Conservation (phyloP, 1,139 yeast species). For the Nadsonia commutata region DNA sequence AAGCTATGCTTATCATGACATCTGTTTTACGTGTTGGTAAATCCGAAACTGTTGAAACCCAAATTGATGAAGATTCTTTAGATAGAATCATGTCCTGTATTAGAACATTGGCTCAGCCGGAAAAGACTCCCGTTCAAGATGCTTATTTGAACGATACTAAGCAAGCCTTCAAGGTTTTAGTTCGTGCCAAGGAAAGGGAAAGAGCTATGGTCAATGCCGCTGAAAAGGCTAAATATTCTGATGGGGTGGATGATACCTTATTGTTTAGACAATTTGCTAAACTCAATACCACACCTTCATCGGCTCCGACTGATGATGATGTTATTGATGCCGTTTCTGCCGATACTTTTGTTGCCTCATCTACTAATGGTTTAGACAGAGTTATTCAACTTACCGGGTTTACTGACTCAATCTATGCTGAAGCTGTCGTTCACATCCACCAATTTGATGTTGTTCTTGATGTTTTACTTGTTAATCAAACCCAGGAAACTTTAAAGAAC, state of each 20-base stretch:
- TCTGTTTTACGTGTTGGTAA: slow-evolving; percentile 85
- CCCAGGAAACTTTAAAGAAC: slow-evolving; percentile 79
- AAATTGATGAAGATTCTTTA: slow-evolving; percentile 88
- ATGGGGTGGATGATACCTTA: slow-evolving; percentile 72
- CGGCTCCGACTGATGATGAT: slow-evolving; percentile 19
- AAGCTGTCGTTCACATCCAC: slow-evolving; percentile 86
- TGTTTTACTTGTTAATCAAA: slow-evolving; percentile 87
- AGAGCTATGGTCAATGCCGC: slow-evolving; percentile 46
- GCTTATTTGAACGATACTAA: slow-evolving; percentile 83
- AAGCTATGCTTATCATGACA: slow-evolving; percentile 84
- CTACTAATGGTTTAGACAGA: slow-evolving; percentile 29
- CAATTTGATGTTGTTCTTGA: slow-evolving; percentile 94
- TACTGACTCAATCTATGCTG: slow-evolving; percentile 96
- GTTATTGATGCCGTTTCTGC: slow-evolving; percentile 31
- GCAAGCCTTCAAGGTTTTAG: slow-evolving; percentile 61
- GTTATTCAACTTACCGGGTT: slow-evolving; percentile 86
- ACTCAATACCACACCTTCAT: slow-evolving; percentile 28
- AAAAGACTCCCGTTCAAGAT: slow-evolving; percentile 37
- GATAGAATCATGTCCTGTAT: slow-evolving; percentile 83
- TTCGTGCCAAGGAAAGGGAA: slow-evolving; percentile 35
- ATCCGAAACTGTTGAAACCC: slow-evolving; percentile 54
- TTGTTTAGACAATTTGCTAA: slow-evolving; percentile 69
- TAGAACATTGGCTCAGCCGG: slow-evolving; percentile 57
- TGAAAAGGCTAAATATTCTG: slow-evolving; percentile 51
- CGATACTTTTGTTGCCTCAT: slow-evolving; percentile 30